Conservation (phyloP, 805 yeast genomes). For the Isabelozyma rhagii region DNA sequence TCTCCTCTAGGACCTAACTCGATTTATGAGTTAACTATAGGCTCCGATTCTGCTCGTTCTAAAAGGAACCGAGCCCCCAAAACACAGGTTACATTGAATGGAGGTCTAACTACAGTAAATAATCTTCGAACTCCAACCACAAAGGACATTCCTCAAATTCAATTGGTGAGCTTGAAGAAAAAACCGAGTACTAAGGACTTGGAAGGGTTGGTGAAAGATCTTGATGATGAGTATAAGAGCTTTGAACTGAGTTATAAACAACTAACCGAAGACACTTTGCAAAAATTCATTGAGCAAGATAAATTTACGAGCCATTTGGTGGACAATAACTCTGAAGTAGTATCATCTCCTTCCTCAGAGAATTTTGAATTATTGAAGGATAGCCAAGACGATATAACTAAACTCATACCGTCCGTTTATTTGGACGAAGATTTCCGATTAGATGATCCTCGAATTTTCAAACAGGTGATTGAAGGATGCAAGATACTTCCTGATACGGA, state of each 20-base stretch:
- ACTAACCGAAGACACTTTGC: conserved; percentile 36
- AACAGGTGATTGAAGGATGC: conserved; percentile 63
- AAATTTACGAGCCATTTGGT: conserved; percentile 1
- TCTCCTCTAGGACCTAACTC: conserved; percentile 73
- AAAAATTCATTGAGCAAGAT: conserved; percentile 19
- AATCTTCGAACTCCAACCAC: conserved; percentile 66
- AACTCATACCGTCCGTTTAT: conserved; percentile 62
- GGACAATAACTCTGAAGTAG: conserved; percentile 4
- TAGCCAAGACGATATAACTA: background rate
- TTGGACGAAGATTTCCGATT: conserved; percentile 67
- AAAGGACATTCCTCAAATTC: conserved; percentile 81
- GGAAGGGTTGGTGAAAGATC: conserved; percentile 11
- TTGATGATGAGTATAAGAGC: conserved; percentile 24
- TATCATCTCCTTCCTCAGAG: conserved; percentile 6
- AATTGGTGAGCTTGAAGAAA: conserved; percentile 36
- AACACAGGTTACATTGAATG: conserved; percentile 35
- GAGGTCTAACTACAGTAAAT: conserved; percentile 39
- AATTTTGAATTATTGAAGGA: conserved; percentile 4
- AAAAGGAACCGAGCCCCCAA: conserved; percentile 32
- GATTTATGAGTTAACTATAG: conserved; percentile 70
- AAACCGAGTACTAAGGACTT: conserved; percentile 22
- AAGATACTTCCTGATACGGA: conserved; percentile 37
- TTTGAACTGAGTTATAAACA: conserved; percentile 37
- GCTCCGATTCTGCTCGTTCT: conserved; percentile 44
- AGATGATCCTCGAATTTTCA: conserved; percentile 85